Base-by-base conservation (phyloP, 345 rosid genomes). In the Iberis pinnata region DNA sequence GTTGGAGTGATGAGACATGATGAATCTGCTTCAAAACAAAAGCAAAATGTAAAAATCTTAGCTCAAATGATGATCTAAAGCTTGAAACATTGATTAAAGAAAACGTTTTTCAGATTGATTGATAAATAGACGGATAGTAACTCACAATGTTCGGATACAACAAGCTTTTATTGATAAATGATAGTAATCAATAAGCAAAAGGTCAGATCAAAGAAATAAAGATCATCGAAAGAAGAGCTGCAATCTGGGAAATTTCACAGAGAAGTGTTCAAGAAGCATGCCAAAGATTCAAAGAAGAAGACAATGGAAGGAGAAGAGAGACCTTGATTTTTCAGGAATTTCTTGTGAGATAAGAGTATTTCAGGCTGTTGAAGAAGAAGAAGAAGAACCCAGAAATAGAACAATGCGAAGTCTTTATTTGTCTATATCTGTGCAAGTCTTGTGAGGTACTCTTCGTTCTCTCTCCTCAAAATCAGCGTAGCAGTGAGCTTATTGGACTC, bases 1-100 rank as follows among this genome's bases (percentile, higher is more conserved):
- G 73, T 80, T 87, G 63, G 69, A 9, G 49, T 42, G 79, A 41
- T 70, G 56, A 17, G 89, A 70, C 76, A 80, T 71, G 63, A 68
- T 69, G 63, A 50, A 57, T 73, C 64, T 67, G 62, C 18, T 6
- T 60, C 41, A 29, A 29, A 29, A 7, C 33, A 26, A 24, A 37
- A 33, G 18, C 19, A 36, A 5, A 31, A 22, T n/a, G 15, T 9
- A 6, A 2, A 44, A 24, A 47, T 26, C 18, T 43, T 35, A 20
- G 44, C 53, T 58, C 18, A 43, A 20, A 27, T 32, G 38, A 44
- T 43, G 44, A 60, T 41, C 24, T 2, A 64, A 32, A 26, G 44
- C 18, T 7, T 19, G 24, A 33, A 33, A 37, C 15, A 0, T 22
- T 46, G 7, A 36, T 24, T 58, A 17, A 58, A 39, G 24, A 27